phyloP scores from a whole-genome alignment of 768 basidiomycete species.

The Panaeolus papilionaceus region DNA sequence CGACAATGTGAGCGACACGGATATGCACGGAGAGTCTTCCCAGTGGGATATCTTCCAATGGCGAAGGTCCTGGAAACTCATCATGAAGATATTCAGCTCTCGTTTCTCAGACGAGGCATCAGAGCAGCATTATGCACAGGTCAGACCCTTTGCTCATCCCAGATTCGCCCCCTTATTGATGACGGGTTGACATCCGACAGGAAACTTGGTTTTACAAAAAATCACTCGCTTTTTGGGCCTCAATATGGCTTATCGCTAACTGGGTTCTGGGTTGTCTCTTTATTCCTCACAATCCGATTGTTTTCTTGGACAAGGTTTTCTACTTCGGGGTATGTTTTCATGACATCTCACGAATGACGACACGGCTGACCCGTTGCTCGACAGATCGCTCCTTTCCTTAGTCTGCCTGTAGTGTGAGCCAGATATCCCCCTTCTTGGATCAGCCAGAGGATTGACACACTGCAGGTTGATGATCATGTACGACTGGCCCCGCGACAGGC shows the following conservation, averaged over 20 bases:
- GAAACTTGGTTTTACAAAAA: slow-evolving; percentile 81
- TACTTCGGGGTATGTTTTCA: slow-evolving; percentile 51
- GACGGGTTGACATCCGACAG: slow-evolving; percentile 34
- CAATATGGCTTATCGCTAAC: slow-evolving; percentile 68
- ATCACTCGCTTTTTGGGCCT: slow-evolving; percentile 66
- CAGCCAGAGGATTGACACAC: background rate
- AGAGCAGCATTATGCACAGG: slow-evolving; percentile 53
- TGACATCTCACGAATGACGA: background rate
- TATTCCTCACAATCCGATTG: slow-evolving; percentile 47
- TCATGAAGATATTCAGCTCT: slow-evolving; percentile 64
- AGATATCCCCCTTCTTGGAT: background rate
- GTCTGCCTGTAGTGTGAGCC: slow-evolving; percentile 62
- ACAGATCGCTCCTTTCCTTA: slow-evolving; percentile 63
- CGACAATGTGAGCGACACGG: background rate
- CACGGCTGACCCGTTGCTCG: slow-evolving; percentile 3
- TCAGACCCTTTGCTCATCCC: slow-evolving; percentile 20
- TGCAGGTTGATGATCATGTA: slow-evolving; percentile 64
- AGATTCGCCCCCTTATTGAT: slow-evolving; percentile 14
- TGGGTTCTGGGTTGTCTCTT: slow-evolving; percentile 70
- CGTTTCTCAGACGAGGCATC: slow-evolving; percentile 63
- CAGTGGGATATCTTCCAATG: slow-evolving; percentile 52
- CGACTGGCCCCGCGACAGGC: slow-evolving; percentile 73
- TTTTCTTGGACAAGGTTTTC: slow-evolving; percentile 63
- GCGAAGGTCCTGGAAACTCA: slow-evolving; percentile 56
- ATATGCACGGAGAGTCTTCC: slow-evolving; percentile 1